phyloP scores from a whole-genome alignment of 202 grass and related monocot genomes.

The Carex arenaria region DNA sequence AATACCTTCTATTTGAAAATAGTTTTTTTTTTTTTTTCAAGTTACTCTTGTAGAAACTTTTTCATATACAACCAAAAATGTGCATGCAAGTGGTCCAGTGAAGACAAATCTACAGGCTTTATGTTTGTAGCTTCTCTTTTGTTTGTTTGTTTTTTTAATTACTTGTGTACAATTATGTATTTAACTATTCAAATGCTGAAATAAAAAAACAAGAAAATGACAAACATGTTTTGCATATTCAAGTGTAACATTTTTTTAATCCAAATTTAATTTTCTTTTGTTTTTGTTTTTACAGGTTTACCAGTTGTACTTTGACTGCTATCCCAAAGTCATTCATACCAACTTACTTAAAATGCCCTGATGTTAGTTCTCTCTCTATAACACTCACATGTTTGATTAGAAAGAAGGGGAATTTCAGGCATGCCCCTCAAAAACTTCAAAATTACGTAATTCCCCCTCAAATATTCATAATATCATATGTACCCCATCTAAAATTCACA shows the following conservation, averaged over 20 bases:
- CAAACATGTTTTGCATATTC: neutral
- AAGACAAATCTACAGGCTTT: constrained; percentile 19
- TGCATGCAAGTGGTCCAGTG: constrained; percentile 8
- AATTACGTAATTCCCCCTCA: too few species aligned
- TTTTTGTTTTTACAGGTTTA: neutral
- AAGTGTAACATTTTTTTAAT: neutral
- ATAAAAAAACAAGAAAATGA: neutral
- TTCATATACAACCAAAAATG: constrained; percentile 9
- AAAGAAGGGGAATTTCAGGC: too few species aligned
- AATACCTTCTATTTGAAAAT: neutral
- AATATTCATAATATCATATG: too few species aligned
- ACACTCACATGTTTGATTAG: too few species aligned
- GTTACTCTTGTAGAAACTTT: neutral
- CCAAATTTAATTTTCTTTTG: neutral
- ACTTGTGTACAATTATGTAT: neutral
- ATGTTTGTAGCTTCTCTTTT: constrained; percentile 18
- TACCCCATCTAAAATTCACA: too few species aligned
- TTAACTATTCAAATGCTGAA: neutral
- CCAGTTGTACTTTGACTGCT: constrained; percentile 7
- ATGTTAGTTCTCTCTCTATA: constrained; percentile 4
- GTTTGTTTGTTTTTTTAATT: neutral
- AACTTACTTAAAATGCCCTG: constrained; percentile 9
- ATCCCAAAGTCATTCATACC: neutral
- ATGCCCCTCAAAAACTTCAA: too few species aligned
- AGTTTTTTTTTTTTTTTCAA: neutral